Evolutionary conservation across 495 filamentous ascomycete genomes (phyloP).

Genomic region (Penicillium soppii): DNA sequence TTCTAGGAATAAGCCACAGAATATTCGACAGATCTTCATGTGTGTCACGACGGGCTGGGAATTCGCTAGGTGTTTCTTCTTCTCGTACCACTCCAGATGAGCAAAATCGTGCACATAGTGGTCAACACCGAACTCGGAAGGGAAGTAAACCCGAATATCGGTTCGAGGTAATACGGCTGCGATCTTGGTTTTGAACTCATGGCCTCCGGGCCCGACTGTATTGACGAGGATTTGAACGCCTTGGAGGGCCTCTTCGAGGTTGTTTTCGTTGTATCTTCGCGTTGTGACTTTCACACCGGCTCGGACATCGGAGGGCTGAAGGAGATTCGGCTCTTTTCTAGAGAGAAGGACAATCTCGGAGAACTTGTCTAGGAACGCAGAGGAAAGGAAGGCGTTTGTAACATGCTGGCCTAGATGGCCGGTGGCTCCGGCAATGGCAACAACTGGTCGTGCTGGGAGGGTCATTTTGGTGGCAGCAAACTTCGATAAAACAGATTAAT

Average conservation of each 20-base stretch:
- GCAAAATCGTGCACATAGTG: slow-evolving; percentile 29
- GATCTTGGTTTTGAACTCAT: slow-evolving; percentile 23
- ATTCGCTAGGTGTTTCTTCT: slow-evolving; percentile 22
- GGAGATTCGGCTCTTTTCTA: slow-evolving; percentile 9
- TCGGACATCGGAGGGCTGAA: background rate
- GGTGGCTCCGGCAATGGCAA: slow-evolving; percentile 29
- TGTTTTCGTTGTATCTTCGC: slow-evolving; percentile 19
- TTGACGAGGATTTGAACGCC: slow-evolving; percentile 25
- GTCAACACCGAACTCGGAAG: slow-evolving; percentile 31
- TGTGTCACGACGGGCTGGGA: slow-evolving; percentile 7
- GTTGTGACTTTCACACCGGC: slow-evolving; percentile 5
- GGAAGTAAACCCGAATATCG: slow-evolving; percentile 22
- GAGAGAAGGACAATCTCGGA: slow-evolving; percentile 25
- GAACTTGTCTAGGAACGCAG: slow-evolving; percentile 17
- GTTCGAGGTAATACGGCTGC: slow-evolving; percentile 16
- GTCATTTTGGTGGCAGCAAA: background rate
- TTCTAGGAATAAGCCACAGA: slow-evolving; percentile 27
- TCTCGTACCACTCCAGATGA: slow-evolving; percentile 26
- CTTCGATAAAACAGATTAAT: background rate
- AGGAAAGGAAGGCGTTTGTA: slow-evolving; percentile 20
- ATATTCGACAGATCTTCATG: slow-evolving; percentile 27
- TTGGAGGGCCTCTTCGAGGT: slow-evolving; percentile 15
- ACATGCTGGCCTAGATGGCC: slow-evolving; percentile 27
- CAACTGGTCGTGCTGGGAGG: slow-evolving; percentile 8
- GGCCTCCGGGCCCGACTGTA: slow-evolving; percentile 22